Base-by-base conservation (phyloP, 2,329 filamentous ascomycete species). In the Alternaria hordeiaustralica region DNA sequence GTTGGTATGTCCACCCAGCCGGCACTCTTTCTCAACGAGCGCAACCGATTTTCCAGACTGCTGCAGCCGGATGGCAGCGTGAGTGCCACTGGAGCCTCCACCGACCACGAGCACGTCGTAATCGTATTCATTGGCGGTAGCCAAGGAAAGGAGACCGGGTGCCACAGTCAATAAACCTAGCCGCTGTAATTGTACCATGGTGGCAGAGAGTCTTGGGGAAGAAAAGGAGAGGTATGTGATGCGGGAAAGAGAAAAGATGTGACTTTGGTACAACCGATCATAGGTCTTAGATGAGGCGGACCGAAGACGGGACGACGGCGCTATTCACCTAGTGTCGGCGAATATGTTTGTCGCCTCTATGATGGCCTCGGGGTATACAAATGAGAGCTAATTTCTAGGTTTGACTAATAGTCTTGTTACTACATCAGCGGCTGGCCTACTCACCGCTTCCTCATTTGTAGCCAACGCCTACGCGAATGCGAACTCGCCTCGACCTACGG, bases 51-150 rank as follows among this genome's bases (percentile, higher is more conserved):
- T 55, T 55, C 36, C 53, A 28, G 25, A 41, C 21, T 36, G 33
- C 26, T 36, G 33, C 23, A 55, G 26, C 36, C 13, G 53, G 53
- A 55, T 45, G 21, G 53, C 43, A 20, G 53, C 53, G 36, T 55
- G 44, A 36, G 53, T 55, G 25, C 53, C 53, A 25, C 53, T 41
- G 53, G 53, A 55, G 12, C 53, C 53, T 36, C 53, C 53, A 28
- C 53, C 53, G 21, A 55, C 53, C 26, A 55, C 33, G 36, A 55
- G 43, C 33, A 55, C 53, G 44, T 55, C 53, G 53, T 41, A 41
- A 36, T 55, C 53, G 53, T 41, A 41, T 15, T 55, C 53, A 45
- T 44, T 45, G 53, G 53, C 20, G 25, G 53, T n/a, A 45, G 53
- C 53, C 43, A 45, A 23, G 6, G 21, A 36, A 44, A 55, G 33